These are phyloP conservation scores for Phytophthora pinifolia DNA, from an alignment of 352 stramenopile species.

Conservation along the genomic window DNA sequence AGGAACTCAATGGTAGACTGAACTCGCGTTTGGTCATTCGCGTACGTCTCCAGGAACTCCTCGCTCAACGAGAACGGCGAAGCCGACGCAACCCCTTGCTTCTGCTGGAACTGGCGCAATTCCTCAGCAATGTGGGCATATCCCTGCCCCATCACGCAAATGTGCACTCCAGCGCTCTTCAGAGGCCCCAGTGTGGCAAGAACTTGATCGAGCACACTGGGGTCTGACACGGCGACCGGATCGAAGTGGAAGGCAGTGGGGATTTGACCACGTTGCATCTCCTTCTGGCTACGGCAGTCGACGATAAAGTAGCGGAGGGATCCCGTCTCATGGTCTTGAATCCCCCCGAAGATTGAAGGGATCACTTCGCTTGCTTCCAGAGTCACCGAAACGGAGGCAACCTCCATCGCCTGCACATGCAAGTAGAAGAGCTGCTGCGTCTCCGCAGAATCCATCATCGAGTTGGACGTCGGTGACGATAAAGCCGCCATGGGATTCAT, in stretches of 20 bases:
- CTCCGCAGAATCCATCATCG: slow-evolving; percentile 32
- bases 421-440: slow-evolving; percentile 59
- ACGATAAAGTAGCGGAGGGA: slow-evolving; percentile 77
- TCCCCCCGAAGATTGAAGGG: slow-evolving; percentile 67
- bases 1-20: slow-evolving; percentile 75
- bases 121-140: slow-evolving; percentile 69
- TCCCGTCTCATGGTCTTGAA: slow-evolving; percentile 45
- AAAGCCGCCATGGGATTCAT: slow-evolving; percentile 31
- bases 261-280: slow-evolving; percentile 52
- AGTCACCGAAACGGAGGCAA: slow-evolving; percentile 53
- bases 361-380: slow-evolving; percentile 67
- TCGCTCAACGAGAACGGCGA: slow-evolving; percentile 58
- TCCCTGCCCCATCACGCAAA: slow-evolving; percentile 82
- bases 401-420: slow-evolving; percentile 49
- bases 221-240: slow-evolving; percentile 58
- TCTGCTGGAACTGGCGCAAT: slow-evolving; percentile 43
- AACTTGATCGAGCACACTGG: slow-evolving; percentile 56
- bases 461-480: slow-evolving; percentile 27
- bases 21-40: slow-evolving; percentile 64
- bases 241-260: slow-evolving; percentile 82
- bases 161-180: slow-evolving; percentile 60
- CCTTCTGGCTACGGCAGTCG: slow-evolving; percentile 59
- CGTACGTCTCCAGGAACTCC: slow-evolving; percentile 63
- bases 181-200: slow-evolving; percentile 64
- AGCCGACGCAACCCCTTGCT: slow-evolving; percentile 14